Percentiles rank a stretch among this genome's conserved stretches.
These are phyloP conservation scores for Pseudophaeomoniella oleicola DNA, from an alignment of 2,329 filamentous ascomycete species.

Conservation along the genomic window DNA sequence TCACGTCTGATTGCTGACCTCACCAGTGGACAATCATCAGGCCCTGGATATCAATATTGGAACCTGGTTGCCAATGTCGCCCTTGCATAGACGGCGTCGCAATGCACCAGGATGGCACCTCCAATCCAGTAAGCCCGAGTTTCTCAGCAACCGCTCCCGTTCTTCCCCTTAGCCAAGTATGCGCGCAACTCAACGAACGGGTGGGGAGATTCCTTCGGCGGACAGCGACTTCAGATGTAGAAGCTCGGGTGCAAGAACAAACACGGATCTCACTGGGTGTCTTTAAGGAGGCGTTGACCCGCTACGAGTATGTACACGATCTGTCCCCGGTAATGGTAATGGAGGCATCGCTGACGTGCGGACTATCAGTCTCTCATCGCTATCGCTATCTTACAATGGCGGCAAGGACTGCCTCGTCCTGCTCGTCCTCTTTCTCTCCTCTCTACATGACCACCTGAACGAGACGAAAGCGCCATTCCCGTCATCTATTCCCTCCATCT, in stretches of 20 bases:
- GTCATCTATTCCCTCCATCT: slow-evolving; percentile 60
- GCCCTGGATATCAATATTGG: too few relatives aligned
- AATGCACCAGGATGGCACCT: neutral
- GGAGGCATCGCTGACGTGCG: neutral
- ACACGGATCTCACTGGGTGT: slow-evolving; percentile 58
- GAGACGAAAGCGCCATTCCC: slow-evolving; percentile 19
- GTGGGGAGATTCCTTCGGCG: slow-evolving; percentile 52
- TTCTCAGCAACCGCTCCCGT: slow-evolving; percentile 4
- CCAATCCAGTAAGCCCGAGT: neutral
- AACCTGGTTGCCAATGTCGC: neutral
- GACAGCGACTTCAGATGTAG: slow-evolving; percentile 36
- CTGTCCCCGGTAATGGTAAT: slow-evolving; percentile 2
- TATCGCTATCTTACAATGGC: slow-evolving; percentile 91
- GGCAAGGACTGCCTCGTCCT: slow-evolving; percentile 96
- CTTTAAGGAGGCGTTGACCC: slow-evolving; percentile 57
- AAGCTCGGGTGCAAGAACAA: slow-evolving; percentile 58
- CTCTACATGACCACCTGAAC: slow-evolving; percentile 26
- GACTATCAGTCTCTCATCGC: slow-evolving; percentile 48
- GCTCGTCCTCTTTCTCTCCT: slow-evolving; percentile 68
- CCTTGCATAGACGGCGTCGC: neutral
- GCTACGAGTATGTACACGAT: slow-evolving; percentile 49
- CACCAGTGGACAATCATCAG: too few relatives aligned
- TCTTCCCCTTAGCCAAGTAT: slow-evolving; percentile 38
- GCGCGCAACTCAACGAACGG: slow-evolving; percentile 47
- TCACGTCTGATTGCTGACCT: too few relatives aligned